Conservation (phyloP, 495 filamentous ascomycete genomes). For the Penicillium longicatenatum region DNA sequence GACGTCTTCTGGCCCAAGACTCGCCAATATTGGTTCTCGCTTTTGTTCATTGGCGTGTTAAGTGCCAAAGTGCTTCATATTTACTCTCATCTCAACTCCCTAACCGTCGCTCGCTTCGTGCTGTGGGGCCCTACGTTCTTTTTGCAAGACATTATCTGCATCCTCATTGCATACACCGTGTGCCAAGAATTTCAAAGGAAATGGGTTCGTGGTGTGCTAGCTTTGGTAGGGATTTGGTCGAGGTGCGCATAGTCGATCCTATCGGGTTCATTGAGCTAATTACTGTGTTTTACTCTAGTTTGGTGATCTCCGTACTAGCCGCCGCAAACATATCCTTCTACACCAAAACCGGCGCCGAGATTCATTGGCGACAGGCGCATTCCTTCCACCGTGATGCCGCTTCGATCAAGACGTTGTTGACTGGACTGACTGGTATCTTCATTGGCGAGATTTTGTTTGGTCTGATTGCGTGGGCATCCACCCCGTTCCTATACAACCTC, state of each 20-base stretch:
- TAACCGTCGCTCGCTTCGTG: slow-evolving; percentile 31
- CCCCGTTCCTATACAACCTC: slow-evolving; percentile 21
- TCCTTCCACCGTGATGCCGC: slow-evolving; percentile 30
- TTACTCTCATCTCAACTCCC: slow-evolving; percentile 39
- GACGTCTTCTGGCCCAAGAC: slow-evolving; percentile 35
- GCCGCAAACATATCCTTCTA: slow-evolving; percentile 37
- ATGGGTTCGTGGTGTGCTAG: slow-evolving; percentile 22
- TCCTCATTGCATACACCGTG: slow-evolving; percentile 27
- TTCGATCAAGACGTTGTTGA: slow-evolving; percentile 27
- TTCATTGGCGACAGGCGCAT: slow-evolving; percentile 36
- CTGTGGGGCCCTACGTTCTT: slow-evolving; percentile 46
- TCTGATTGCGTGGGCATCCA: slow-evolving; percentile 18
- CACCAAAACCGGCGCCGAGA: slow-evolving; percentile 30
- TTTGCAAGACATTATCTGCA: slow-evolving; percentile 37
- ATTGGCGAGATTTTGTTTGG: slow-evolving; percentile 26
- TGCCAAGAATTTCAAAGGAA: slow-evolving; percentile 29
- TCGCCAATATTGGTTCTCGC: slow-evolving; percentile 40
- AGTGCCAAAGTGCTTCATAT: slow-evolving; percentile 41
- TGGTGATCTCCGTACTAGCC: slow-evolving; percentile 26
- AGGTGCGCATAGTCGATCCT: slow-evolving; percentile 22
- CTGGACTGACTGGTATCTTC: slow-evolving; percentile 25
- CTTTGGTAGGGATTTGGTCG: slow-evolving; percentile 26
- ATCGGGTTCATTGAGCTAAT: not conserved
- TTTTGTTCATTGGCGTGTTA: slow-evolving; percentile 36
- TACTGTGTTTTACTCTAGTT: slow-evolving; percentile 12